phyloP scores from a whole-genome alignment of 345 rosid species.

The Garcia nutans region DNA sequence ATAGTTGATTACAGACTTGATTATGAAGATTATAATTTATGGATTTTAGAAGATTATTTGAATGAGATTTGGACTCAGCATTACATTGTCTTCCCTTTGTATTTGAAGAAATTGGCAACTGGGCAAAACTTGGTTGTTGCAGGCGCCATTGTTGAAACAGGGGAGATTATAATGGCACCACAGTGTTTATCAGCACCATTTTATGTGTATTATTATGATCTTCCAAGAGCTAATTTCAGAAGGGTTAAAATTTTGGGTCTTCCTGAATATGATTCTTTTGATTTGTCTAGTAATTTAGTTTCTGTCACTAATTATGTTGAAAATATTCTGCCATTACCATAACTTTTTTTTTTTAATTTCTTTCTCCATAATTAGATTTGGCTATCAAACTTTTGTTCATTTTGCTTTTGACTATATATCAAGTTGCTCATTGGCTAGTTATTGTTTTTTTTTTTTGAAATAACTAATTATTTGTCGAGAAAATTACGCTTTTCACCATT shows the following conservation, averaged over 20 bases:
- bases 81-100: not conserved
- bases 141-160: not conserved
- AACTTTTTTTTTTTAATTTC: too few relatives aligned
- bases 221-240: not conserved
- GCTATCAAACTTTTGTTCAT: too few relatives aligned
- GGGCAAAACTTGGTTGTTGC: constrained; percentile 3
- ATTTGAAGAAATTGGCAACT: not conserved
- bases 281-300: constrained; percentile 8
- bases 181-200: not conserved
- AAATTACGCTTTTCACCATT: too few relatives aligned
- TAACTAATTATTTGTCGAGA: too few relatives aligned
- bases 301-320: not conserved
- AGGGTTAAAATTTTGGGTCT: constrained; percentile 15
- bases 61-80: constrained; percentile 2
- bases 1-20: not conserved
- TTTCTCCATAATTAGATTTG: too few relatives aligned
- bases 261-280: constrained; percentile 14
- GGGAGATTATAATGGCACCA: constrained; percentile 24
- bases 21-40: not conserved
- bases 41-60: constrained; percentile 1
- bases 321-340: not conserved
- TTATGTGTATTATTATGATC: constrained; percentile 9
- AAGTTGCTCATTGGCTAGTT: too few relatives aligned
- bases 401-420: too few relatives aligned
- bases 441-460: too few relatives aligned